phyloP scores from a whole-genome alignment of 495 filamentous ascomycete species.

The Schizothecium vesticola region DNA sequence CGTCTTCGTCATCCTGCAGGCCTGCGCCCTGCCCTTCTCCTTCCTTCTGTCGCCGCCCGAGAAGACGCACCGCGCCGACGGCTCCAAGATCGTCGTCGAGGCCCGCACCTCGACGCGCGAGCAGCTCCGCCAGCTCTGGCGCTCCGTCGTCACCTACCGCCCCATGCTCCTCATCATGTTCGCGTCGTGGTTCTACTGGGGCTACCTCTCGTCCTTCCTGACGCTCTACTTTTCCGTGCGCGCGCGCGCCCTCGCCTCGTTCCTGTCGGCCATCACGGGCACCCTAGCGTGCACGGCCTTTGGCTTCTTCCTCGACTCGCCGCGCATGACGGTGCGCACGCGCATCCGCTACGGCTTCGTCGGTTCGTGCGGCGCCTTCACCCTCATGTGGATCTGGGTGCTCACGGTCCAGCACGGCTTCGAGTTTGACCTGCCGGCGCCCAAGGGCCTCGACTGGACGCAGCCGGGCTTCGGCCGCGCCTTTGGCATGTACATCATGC shows the following conservation, averaged over 20 bases:
- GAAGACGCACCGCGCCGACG: conserved; percentile 13
- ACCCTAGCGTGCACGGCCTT: conserved; percentile 12
- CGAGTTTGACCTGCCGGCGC: background rate
- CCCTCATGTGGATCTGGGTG: conserved; percentile 11
- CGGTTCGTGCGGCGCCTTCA: conserved; percentile 1
- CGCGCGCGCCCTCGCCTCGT: conserved; percentile 18
- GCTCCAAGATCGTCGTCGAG: conserved; percentile 21
- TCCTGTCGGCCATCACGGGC: conserved; percentile 24
- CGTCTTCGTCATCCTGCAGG: conserved; percentile 58
- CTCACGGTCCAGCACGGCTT: background rate
- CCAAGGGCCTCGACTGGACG: conserved; percentile 7
- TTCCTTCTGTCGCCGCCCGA: background rate
- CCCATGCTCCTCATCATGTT: conserved; percentile 31
- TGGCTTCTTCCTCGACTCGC: conserved; percentile 5
- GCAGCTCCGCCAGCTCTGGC: conserved; percentile 15
- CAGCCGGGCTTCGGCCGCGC: background rate
- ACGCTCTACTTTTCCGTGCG: conserved; percentile 35
- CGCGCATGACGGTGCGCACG: background rate
- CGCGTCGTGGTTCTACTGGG: conserved; percentile 35
- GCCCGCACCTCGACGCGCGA: conserved; percentile 27
- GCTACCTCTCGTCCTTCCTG: conserved; percentile 29
- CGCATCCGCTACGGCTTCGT: conserved; percentile 5
- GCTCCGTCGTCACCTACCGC: conserved; percentile 21
- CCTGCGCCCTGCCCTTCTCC: conserved; percentile 9
- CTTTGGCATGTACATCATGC: conserved; percentile 9